Evolutionary conservation across 2,329 filamentous ascomycete genomes (phyloP), one percentile per base, ranked within the genome.

Genomic region (Pseudogymnoascus sp.): DNA sequence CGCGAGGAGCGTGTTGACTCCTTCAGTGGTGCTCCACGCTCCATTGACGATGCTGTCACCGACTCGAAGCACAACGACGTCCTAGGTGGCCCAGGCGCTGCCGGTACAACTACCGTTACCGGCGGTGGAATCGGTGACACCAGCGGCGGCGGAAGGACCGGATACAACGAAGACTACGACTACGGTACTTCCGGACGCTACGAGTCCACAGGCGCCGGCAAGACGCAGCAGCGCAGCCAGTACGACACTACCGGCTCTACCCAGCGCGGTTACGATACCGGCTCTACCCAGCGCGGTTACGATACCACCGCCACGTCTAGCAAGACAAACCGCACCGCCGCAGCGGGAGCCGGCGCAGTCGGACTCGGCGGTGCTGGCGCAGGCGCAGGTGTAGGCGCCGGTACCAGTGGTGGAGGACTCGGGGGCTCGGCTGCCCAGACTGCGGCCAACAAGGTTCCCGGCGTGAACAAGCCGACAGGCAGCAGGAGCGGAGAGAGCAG

Each of bases 21-120:
- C 38, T 88, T 86, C 64, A 80, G 82, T 44, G 86, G 87, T 10
- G 84, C 86, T 66, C 85, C 85, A 4, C 78, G 80, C 67, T 73
- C 77, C 63, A 75, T 81, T 47, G 75, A 77, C 18, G 72, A 74
- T 23, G 65, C 68, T 16, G 63, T 53, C 61, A 40, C 50, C 5
- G 59, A 60, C 59, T 69, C 67, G 21, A 62, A 63, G 6, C 59
- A 68, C 1, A 65, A 68, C 5, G 66, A 67, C 47, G 65, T 66
- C 1, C 16, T 60, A 6, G 66, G 69, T 14, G 66, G 67, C 37
- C 59, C 59, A n/a, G 59, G 59, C 21, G 59, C 59, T 16, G 23
- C 59, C 14, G 56, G 53, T 23, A 53, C 62, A 18, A 59, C 33
- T 31, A 28, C 56, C 18, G 23, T 62, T 38, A 64, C 53, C 33